Conservation (phyloP, 192 early-diverging fungal species). For the Coemansia sp. region DNA sequence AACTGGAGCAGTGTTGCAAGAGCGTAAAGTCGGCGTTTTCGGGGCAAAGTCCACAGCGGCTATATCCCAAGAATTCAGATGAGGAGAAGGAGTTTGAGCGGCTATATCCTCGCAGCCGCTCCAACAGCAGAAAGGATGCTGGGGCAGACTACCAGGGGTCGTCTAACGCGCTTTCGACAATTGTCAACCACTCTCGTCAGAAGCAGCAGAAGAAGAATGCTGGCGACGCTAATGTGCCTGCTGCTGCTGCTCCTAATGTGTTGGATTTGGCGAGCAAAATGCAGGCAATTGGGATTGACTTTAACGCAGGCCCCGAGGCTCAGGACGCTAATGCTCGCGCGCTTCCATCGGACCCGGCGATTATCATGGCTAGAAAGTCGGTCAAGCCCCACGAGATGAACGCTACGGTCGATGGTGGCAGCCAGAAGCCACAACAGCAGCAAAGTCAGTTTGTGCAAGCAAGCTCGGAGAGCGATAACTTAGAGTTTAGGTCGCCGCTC, state of each 20-base stretch:
- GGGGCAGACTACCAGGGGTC: conserved; percentile 5
- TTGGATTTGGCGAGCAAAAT: conserved; percentile 40
- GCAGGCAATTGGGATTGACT: conserved; percentile 45
- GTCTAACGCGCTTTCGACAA: conserved; percentile 17
- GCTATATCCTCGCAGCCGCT: conserved; percentile 48
- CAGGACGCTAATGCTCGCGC: conserved; percentile 16
- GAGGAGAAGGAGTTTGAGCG: conserved; percentile 44
- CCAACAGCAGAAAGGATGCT: conserved; percentile 41
- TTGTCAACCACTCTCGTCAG: conserved; percentile 36
- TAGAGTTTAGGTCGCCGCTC: conserved; percentile 36
- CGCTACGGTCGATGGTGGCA: not conserved
- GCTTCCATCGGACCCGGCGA: conserved; percentile 31
- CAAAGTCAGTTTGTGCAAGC: not conserved
- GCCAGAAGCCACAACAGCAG: conserved; percentile 1
- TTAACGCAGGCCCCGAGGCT: not conserved
- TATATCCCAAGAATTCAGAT: conserved; percentile 39
- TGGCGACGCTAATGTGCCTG: not conserved
- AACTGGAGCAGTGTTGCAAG: conserved; percentile 41
- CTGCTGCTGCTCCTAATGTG: not conserved
- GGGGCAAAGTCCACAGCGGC: conserved; percentile 30
- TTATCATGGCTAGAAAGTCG: conserved; percentile 46
- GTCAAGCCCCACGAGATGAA: conserved; percentile 28
- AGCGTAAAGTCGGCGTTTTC: conserved; percentile 24
- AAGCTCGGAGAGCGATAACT: not conserved
- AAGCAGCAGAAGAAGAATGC: conserved; percentile 19